Evolutionary conservation across 2,329 filamentous ascomycete genomes (phyloP).

Genomic region (Acrocalymma vagum): DNA sequence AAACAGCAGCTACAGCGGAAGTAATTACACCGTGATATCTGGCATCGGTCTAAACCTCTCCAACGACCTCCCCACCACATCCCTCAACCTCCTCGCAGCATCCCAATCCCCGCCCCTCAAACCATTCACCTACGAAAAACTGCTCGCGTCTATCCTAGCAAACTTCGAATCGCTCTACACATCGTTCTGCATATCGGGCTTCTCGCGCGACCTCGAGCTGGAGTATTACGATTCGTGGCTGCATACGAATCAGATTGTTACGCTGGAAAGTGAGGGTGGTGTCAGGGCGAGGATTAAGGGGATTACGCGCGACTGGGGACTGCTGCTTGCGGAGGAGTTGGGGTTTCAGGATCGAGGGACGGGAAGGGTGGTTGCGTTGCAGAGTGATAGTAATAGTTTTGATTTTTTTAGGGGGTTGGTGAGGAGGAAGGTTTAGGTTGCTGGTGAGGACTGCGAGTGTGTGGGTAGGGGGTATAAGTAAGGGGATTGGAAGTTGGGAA

Average conservation of each 20-base stretch:
- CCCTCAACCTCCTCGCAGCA: conserved; percentile 75
- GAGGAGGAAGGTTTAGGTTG: conserved; percentile 73
- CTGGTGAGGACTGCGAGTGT: background rate
- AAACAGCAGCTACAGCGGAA: conserved; percentile 81
- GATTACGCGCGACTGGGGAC: conserved; percentile 90
- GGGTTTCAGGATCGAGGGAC: conserved; percentile 76
- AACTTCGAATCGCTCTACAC: conserved; percentile 80
- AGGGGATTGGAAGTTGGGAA: too few species aligned
- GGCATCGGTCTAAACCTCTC: conserved; percentile 85
- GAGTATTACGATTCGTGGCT: conserved; percentile 76
- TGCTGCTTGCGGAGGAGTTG: conserved; percentile 85
- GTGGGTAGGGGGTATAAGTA: too few species aligned
- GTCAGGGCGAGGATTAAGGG: conserved; percentile 80
- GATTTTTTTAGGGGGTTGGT: conserved; percentile 94
- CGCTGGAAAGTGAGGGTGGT: conserved; percentile 81
- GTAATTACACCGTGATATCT: conserved; percentile 83
- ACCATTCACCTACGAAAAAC: conserved; percentile 76
- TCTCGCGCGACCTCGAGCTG: conserved; percentile 74
- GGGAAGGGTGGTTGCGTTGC: conserved; percentile 81
- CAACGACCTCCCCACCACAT: conserved; percentile 87
- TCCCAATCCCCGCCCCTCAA: conserved; percentile 46
- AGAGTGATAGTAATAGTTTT: conserved; percentile 98
- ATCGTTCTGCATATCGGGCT: conserved; percentile 78
- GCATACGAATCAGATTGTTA: conserved; percentile 72
- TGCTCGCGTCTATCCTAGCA: conserved; percentile 82